Evolutionary conservation across 202 grass and related monocot species (phyloP), one percentile per base, ranked within the genome.

Genomic region (Zoysia matrella): DNA sequence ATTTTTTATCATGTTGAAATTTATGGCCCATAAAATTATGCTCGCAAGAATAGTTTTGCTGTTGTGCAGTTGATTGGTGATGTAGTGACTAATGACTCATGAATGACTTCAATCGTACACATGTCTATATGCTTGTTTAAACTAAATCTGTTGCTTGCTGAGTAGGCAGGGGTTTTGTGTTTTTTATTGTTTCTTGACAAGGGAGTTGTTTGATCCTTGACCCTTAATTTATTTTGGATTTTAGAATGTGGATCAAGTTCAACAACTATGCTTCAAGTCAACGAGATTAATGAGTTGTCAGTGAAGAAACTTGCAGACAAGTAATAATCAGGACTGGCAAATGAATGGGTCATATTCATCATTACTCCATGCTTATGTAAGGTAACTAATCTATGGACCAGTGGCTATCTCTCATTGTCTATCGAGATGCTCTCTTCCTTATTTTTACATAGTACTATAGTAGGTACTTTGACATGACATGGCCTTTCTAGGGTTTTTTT

Each of bases 191-290:
- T 47, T 65, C 40, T 71, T 70, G 73, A 46, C 60, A 60, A 52
- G 8, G 51, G 58, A 77, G 60, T 72, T 53, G 67, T 73, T 81
- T 78, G 14, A 63, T 80, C 69, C 52, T 60, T 74, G 76, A 52
- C 58, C 51, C 51, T n/a, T 36, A 67, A 58, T 7, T 36, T 5
- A 77, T 46, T 80, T 67, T 76, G 73, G 45, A 4, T 77, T 86
- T 18, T 77, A 73, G 64, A 53, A 72, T 12, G 73, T 61, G 67
- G 72, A 73, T 82, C 73, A 5, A 14, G 66, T 61, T 45, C 8
- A 52, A 46, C 74, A 46, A 60, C 63, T 80, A 8, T 68, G 4
- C 36, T 73, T 8, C 40, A 81, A 82, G 67, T 78, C 78, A 54
- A 81, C 52, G 66, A 60, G 71, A 81, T 44, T 61, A 18, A 53